These are phyloP conservation scores for Hymenoscyphus infarciens DNA, from an alignment of 2,329 filamentous ascomycete species.

Conservation along the genomic window DNA sequence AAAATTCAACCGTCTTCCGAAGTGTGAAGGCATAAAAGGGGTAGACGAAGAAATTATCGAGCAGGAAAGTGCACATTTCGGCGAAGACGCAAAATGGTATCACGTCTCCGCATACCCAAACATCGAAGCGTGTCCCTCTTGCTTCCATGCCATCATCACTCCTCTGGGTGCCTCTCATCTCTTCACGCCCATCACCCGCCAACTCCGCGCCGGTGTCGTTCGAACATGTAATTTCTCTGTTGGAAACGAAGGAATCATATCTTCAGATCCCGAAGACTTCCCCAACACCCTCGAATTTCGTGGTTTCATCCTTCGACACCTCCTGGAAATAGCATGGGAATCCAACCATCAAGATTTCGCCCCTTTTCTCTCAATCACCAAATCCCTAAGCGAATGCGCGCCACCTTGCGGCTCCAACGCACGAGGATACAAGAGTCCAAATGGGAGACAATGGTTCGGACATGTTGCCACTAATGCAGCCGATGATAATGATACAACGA, in stretches of 20 bases:
- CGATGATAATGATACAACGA: constrained; percentile 14
- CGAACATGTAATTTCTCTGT: constrained; percentile 15
- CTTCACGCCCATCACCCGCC: constrained; percentile 13
- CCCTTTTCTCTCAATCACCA: constrained; percentile 5
- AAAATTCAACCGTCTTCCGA: constrained; percentile 5
- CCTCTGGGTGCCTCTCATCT: constrained; percentile 12
- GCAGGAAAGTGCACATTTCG: constrained; percentile 3
- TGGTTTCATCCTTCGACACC: neutral
- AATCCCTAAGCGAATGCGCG: constrained; percentile 7
- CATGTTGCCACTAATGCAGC: constrained; percentile 6
- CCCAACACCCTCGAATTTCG: constrained; percentile 1
- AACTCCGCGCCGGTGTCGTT: constrained; percentile 11
- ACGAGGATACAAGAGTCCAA: constrained; percentile 13
- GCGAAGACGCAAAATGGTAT: constrained; percentile 15
- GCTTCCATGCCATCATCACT: constrained; percentile 12
- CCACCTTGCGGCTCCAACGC: constrained; percentile 13
- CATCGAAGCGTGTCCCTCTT: constrained; percentile 15
- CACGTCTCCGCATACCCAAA: constrained; percentile 14
- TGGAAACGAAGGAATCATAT: constrained; percentile 8
- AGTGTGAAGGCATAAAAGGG: constrained; percentile 11
- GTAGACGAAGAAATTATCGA: constrained; percentile 10
- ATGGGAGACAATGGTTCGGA: constrained; percentile 18
- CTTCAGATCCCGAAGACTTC: constrained; percentile 14
- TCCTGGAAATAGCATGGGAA: constrained; percentile 11
- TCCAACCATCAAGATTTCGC: constrained; percentile 9